Conservation (phyloP, 2,329 filamentous ascomycete genomes). For the Hirsutella minnesotensis region DNA sequence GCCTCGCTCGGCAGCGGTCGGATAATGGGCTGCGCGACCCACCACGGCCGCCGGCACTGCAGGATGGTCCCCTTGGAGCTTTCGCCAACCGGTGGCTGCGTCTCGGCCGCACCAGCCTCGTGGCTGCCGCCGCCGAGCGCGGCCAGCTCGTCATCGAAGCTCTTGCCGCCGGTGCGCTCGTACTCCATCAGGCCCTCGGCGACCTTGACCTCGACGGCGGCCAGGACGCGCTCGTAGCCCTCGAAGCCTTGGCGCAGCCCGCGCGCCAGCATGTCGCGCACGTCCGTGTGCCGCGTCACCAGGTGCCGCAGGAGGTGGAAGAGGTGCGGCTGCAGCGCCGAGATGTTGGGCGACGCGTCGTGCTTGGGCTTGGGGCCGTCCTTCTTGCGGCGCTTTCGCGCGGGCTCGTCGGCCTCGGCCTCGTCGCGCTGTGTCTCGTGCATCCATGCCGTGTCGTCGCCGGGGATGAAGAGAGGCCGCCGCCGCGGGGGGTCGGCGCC, state of each 20-base stretch:
- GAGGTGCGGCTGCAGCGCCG: constrained; percentile 78
- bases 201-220: constrained; percentile 63
- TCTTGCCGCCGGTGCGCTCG: constrained; percentile 37
- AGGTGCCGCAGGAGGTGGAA: constrained; percentile 85
- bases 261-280: constrained; percentile 72
- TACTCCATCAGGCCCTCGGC: constrained; percentile 62
- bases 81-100: constrained; percentile 34
- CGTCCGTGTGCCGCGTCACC: constrained; percentile 66
- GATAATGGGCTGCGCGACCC: constrained; percentile 81
- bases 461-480: constrained; percentile 61
- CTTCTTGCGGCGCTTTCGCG: constrained; percentile 39
- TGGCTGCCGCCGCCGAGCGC: constrained; percentile 7
- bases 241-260: constrained; percentile 54
- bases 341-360: constrained; percentile 47
- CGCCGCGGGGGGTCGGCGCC: constrained; percentile 53
- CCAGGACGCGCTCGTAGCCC: constrained; percentile 65
- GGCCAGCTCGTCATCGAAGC: constrained; percentile 27
- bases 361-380: constrained; percentile 23
- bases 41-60: constrained; percentile 72
- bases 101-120: constrained; percentile 10
- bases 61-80: constrained; percentile 57
- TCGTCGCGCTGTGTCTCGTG: constrained; percentile 17
- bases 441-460: constrained; percentile 38
- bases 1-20: constrained; percentile 82
- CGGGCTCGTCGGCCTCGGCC: constrained; percentile 31